Evolutionary conservation across 495 filamentous ascomycete species (phyloP).

Genomic region (Hypoxylon subgilvum): DNA sequence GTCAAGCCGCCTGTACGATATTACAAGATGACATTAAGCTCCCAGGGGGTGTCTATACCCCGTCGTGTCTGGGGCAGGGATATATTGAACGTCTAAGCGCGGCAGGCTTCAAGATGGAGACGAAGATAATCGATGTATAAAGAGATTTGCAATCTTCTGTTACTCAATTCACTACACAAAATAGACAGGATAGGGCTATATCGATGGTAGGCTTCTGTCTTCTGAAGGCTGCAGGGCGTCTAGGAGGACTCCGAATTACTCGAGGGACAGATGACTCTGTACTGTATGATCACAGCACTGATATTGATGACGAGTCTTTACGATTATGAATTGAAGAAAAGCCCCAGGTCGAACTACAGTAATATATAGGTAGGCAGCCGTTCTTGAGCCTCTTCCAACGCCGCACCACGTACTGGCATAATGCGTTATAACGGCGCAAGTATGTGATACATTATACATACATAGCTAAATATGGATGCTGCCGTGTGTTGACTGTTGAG

Average conservation of each 20-base stretch:
- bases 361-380: not conserved
- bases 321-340: no score
- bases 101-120: conserved; percentile 68
- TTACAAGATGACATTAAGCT: conserved; percentile 67
- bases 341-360: conserved; percentile 21
- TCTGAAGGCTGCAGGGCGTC: no score
- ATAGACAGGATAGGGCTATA: no score
- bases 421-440: conserved; percentile 5
- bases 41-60: conserved; percentile 75
- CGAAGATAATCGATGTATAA: conserved; percentile 45
- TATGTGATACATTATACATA: no score
- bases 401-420: not conserved
- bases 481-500: no score
- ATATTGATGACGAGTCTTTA: no score
- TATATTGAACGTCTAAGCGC: conserved; percentile 73
- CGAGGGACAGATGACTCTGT: not conserved
- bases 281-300: no score
- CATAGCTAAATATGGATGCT: no score
- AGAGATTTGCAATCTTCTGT: not conserved
- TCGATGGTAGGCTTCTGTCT: no score
- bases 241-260: not conserved
- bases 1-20: conserved; percentile 74
- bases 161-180: no score
- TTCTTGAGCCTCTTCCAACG: not conserved
- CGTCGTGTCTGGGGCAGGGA: conserved; percentile 80